A percentile compares a stretch with the other conserved stretches of the same genome.
These are phyloP conservation scores for Chloris gayana DNA, from an alignment of 176 grass and related monocot species.

Conservation along the genomic window DNA sequence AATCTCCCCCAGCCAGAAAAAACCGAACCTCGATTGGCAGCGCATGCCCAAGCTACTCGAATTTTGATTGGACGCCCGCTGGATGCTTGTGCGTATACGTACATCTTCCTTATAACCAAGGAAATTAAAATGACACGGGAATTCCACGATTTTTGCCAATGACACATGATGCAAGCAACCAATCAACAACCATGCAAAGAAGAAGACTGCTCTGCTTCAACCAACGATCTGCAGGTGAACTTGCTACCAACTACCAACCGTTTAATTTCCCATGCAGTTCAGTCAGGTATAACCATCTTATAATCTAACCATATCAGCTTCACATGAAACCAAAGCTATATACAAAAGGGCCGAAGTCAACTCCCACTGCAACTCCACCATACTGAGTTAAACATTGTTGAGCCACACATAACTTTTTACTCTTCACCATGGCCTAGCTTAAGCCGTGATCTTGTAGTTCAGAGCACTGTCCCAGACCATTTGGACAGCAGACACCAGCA, in stretches of 20 bases:
- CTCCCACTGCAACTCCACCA: not conserved
- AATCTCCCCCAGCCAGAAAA: too few species aligned
- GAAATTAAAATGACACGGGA: not conserved
- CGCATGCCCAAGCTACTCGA: too few species aligned
- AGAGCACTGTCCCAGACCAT: constrained; percentile 44
- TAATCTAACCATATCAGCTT: not conserved
- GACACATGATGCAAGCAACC: not conserved
- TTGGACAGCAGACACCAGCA: constrained; percentile 35
- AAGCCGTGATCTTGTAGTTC: constrained; percentile 24
- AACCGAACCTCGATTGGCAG: too few species aligned
- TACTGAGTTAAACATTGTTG: not conserved
- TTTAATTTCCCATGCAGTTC: not conserved
- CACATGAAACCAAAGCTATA: not conserved
- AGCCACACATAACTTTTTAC: not conserved
- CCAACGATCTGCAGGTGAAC: not conserved
- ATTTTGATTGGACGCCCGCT: not conserved
- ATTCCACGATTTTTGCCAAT: not conserved
- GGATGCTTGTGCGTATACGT: not conserved
- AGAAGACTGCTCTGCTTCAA: too few species aligned
- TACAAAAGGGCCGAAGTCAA: not conserved
- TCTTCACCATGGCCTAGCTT: not conserved
- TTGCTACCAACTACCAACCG: not conserved
- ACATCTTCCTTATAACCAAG: not conserved
- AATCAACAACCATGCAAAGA: not conserved
- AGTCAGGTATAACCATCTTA: not conserved